Evolutionary conservation across 208 protist genomes (phyloP).

Genomic region (Angomonas ambiguus): DNA sequence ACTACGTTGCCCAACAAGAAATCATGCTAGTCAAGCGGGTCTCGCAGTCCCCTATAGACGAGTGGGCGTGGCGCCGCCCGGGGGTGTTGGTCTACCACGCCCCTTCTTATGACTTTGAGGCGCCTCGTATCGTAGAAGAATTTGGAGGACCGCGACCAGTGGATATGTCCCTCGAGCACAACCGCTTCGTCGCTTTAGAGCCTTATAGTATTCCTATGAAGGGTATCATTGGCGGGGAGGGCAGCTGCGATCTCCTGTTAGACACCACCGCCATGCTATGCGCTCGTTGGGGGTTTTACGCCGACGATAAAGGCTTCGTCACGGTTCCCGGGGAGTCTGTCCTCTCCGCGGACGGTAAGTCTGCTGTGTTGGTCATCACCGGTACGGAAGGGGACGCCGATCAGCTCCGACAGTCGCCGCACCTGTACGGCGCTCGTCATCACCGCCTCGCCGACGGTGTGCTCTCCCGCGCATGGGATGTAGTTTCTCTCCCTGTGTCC

Average conservation of each 20-base stretch:
- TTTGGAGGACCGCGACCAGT: constrained; percentile 81
- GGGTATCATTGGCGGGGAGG: constrained; percentile 70
- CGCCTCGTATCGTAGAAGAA: constrained; percentile 86
- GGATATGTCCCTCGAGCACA: constrained; percentile 70
- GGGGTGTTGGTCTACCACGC: constrained; percentile 84
- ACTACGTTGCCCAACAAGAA: constrained; percentile 82
- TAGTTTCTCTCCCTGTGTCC: constrained; percentile 37
- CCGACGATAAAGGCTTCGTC: constrained; percentile 76
- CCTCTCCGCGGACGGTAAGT: constrained; percentile 41
- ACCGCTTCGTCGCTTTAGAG: constrained; percentile 78
- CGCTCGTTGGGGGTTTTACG: constrained; percentile 87
- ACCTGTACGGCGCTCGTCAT: constrained; percentile 75
- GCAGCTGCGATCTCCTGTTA: constrained; percentile 72
- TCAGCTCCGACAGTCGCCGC: constrained; percentile 52
- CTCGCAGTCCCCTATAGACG: constrained; percentile 77
- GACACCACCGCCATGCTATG: constrained; percentile 76
- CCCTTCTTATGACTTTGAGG: constrained; percentile 81
- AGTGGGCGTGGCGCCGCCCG: constrained; percentile 84
- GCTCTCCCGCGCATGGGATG: constrained; percentile 77
- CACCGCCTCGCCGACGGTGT: constrained; percentile 70
- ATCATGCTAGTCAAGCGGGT: constrained; percentile 85
- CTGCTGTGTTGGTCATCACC: constrained; percentile 58
- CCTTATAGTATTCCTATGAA: constrained; percentile 91
- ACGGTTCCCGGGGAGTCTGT: constrained; percentile 71
- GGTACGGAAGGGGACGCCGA: constrained; percentile 43